Evolutionary conservation across 2,329 filamentous ascomycete species (phyloP), one percentile per base, ranked within the genome.

Genomic region (Xylariaceae sp.): DNA sequence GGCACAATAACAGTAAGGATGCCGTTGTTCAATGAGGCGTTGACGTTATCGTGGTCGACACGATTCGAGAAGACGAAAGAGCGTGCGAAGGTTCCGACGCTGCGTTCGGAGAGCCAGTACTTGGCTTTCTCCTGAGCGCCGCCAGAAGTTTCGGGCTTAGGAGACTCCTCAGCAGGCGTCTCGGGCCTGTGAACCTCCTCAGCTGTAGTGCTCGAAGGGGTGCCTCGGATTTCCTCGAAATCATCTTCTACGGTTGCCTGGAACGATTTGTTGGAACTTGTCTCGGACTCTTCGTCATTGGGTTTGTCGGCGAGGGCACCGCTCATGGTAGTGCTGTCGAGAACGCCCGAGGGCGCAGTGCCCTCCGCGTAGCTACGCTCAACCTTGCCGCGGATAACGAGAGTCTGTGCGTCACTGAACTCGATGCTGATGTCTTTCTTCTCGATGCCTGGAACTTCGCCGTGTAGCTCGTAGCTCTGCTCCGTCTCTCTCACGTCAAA

Each of bases 391-490:
- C 81, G 82, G 68, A 94, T 77, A 59, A 83, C 78, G 41, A 92
- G 74, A 15, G 87, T 91, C 73, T 88, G 85, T 40, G 80, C 76
- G 67, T 92, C 88, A 54, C 83, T 85, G 77, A 92, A 92, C 67
- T 92, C 88, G 67, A 92, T 87, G 67, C 80, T 76, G 65, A 94
- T 76, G 65, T 91, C 77, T 63, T 88, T 83, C 73, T 89, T 87
- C 58, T 81, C 80, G 63, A 92, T 76, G 51, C 89, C 89, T 0
- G 88, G 85, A 5, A 92, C 81, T 71, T 92, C 88, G 64, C 88
- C 89, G 64, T 92, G 83, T 18, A 92, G 84, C 71, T 92, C 85
- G 67, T 90, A 92, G 59, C 75, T 69, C 5, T 82, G 72, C 56
- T 80, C 79, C 12, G 80, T 81, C 74, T 94, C 89, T 68, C 81